Conservation (phyloP, 345 rosid genomes). For the Alliaria petiolata region DNA sequence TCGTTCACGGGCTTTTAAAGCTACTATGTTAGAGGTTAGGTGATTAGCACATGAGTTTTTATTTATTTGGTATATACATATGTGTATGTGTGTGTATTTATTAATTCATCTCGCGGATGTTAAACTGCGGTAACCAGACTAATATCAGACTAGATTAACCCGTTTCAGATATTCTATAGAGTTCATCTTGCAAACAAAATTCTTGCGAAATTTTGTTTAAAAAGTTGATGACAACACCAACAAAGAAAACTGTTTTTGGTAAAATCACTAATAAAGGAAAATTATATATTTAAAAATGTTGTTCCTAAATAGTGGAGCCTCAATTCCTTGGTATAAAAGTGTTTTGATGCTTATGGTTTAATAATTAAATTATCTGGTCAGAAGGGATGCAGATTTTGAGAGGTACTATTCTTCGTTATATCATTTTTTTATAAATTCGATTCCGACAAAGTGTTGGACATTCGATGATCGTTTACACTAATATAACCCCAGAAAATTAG, state of each 20-base stretch:
- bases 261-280: background rate
- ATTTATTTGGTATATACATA: background rate
- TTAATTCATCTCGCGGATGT: too few relatives aligned
- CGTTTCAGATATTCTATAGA: background rate
- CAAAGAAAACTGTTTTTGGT: background rate
- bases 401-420: background rate
- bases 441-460: slow-evolving; percentile 32
- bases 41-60: background rate
- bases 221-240: background rate
- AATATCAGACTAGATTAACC: background rate
- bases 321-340: background rate
- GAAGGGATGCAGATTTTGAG: slow-evolving; percentile 20
- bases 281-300: background rate
- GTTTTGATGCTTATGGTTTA: background rate
- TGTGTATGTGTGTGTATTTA: background rate
- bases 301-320: background rate
- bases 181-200: background rate
- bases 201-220: background rate
- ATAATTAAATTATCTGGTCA: background rate
- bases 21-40: background rate
- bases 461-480: slow-evolving; percentile 27
- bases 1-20: background rate
- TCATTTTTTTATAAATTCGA: background rate
- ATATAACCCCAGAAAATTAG: slow-evolving; percentile 5
- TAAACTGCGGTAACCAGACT: too few relatives aligned